These are phyloP conservation scores for Harringtonia aguacate DNA, from an alignment of 2,329 filamentous ascomycete genomes.

Conservation along the genomic window DNA sequence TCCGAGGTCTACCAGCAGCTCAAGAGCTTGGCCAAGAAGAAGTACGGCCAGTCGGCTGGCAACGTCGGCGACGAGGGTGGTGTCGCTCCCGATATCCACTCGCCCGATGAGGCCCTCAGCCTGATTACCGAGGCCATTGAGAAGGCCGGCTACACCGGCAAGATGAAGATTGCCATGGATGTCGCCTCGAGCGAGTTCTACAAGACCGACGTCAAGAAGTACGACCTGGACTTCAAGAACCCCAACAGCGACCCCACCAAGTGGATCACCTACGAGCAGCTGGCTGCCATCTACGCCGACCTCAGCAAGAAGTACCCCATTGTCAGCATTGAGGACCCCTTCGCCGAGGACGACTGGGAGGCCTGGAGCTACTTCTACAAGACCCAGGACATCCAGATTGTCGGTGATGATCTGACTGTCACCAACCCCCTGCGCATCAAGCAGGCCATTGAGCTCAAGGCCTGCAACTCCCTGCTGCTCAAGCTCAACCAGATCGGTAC, in stretches of 20 bases:
- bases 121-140: conserved; percentile 93
- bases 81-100: conserved; percentile 98
- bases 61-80: conserved; percentile 99
- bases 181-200: conserved; percentile 99
- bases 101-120: conserved; percentile 89
- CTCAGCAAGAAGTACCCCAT: conserved; percentile 95
- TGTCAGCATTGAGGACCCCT: conserved; percentile 97
- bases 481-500: conserved; percentile 99
- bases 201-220: conserved; percentile 96
- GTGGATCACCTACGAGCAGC: conserved; percentile 98
- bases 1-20: conserved; percentile 97
- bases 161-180: conserved; percentile 98
- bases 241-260: conserved; percentile 89
- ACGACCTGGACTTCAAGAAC: conserved; percentile 99
- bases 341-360: conserved; percentile 99
- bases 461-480: conserved; percentile 93
- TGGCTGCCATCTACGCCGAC: conserved; percentile 81
- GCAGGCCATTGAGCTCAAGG: conserved; percentile 98
- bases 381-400: conserved; percentile 96
- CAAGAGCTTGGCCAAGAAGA: conserved; percentile 96
- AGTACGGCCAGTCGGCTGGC: conserved; percentile 96
- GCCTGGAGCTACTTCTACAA: conserved; percentile 99
- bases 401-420: conserved; percentile 96
- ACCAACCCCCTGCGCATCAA: conserved; percentile 99
- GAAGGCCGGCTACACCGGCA: conserved; percentile 86